These are phyloP conservation scores for Cadophora gregata DNA, from an alignment of 2,329 filamentous ascomycete genomes.

Conservation along the genomic window DNA sequence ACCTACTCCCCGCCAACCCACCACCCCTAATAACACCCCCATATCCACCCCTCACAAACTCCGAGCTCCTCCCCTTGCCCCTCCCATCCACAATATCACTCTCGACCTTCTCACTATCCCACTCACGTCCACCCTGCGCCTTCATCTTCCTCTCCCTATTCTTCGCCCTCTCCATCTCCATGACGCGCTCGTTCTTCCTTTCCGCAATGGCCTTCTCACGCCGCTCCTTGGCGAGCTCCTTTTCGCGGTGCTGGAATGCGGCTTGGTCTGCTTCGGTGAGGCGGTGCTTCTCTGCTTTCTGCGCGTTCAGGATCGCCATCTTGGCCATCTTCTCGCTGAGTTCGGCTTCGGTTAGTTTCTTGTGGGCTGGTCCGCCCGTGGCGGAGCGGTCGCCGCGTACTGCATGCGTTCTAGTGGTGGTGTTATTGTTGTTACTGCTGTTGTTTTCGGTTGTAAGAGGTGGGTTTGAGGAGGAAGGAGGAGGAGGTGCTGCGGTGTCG, in stretches of 20 bases:
- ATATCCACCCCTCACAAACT: constrained; percentile 42
- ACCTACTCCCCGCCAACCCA: constrained; percentile 35
- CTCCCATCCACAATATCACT: constrained; percentile 42
- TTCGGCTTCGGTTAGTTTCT: constrained; percentile 69
- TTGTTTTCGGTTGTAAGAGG: constrained; percentile 23
- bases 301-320: constrained; percentile 66
- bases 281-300: constrained; percentile 64
- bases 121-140: constrained; percentile 44
- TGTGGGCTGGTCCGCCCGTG: constrained; percentile 58
- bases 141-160: constrained; percentile 45
- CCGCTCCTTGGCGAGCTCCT: constrained; percentile 59
- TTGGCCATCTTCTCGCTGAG: constrained; percentile 64
- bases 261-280: constrained; percentile 72
- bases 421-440: constrained; percentile 21
- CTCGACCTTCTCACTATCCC: constrained; percentile 45
- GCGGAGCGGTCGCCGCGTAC: constrained; percentile 60
- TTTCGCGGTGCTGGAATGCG: constrained; percentile 67
- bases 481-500: constrained; percentile 7
- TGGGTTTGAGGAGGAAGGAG: constrained; percentile 11
- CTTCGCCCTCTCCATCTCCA: constrained; percentile 46
- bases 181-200: constrained; percentile 38
- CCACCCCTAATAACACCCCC: constrained; percentile 40
- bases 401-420: constrained; percentile 45
- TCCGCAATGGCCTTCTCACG: constrained; percentile 38
- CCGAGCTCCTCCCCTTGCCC: constrained; percentile 34